A percentile compares a stretch with the other conserved stretches of the same genome.
These are phyloP conservation scores for Dryas alaskensis DNA, from an alignment of 306 rosid genomes.

Conservation along the genomic window DNA sequence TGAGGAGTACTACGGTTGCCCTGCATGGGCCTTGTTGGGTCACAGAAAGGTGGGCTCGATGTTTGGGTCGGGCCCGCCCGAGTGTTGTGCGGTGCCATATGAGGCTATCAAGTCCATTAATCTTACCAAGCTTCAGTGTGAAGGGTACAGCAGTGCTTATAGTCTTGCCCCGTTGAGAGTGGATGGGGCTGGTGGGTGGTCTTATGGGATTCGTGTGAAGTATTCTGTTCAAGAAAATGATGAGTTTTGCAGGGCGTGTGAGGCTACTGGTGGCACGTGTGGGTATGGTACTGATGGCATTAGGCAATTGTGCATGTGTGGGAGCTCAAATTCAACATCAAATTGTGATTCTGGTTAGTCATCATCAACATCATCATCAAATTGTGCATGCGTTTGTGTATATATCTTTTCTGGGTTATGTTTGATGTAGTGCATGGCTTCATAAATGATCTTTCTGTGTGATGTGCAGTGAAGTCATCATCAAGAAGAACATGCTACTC, in stretches of 20 bases:
- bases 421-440: neutral
- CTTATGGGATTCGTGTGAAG: slow-evolving; percentile 83
- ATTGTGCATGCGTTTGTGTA: no score
- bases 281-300: slow-evolving; percentile 72
- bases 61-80: slow-evolving; percentile 75
- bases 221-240: slow-evolving; percentile 76
- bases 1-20: slow-evolving; percentile 79
- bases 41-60: slow-evolving; percentile 40
- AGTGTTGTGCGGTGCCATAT: slow-evolving; percentile 75
- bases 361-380: neutral
- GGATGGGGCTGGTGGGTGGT: slow-evolving; percentile 71
- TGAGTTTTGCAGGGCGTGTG: slow-evolving; percentile 72
- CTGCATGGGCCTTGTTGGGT: slow-evolving; percentile 80
- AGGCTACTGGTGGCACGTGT: slow-evolving; percentile 90
- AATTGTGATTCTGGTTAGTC: slow-evolving; percentile 77
- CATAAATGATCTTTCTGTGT: neutral
- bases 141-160: slow-evolving; percentile 90
- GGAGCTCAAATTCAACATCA: slow-evolving; percentile 65
- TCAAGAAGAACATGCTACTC: slow-evolving; percentile 32
- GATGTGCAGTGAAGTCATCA: slow-evolving; percentile 42
- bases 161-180: slow-evolving; percentile 77
- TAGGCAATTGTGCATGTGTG: slow-evolving; percentile 79
- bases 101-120: slow-evolving; percentile 74
- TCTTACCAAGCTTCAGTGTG: slow-evolving; percentile 71
- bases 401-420: no score